Evolutionary conservation across 1,284 basidiomycete genomes (phyloP).

Genomic region (Laetiporus sulphureus): DNA sequence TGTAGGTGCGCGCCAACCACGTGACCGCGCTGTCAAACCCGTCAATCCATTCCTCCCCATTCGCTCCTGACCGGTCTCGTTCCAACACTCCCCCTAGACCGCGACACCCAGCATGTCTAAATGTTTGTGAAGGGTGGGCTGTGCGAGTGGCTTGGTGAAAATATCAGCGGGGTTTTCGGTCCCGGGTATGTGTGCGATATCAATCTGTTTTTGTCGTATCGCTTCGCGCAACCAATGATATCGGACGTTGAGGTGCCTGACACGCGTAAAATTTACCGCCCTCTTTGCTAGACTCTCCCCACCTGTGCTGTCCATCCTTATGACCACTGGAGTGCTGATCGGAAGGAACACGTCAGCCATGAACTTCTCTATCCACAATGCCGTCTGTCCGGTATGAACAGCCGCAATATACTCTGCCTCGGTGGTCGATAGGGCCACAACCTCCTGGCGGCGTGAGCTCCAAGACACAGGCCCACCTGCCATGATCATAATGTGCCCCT

Average conservation of each 20-base stretch:
- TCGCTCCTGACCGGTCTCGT: too few relatives aligned
- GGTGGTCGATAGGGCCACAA: constrained; percentile 15
- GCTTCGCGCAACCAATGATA: background rate
- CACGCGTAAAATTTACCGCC: background rate
- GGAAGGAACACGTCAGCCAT: background rate
- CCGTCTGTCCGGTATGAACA: constrained; percentile 14
- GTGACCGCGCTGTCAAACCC: too few relatives aligned
- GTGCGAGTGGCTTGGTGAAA: background rate
- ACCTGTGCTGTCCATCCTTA: background rate
- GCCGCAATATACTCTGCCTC: constrained; percentile 30
- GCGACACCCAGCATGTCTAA: background rate
- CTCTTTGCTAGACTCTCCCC: background rate
- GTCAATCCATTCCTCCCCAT: too few relatives aligned
- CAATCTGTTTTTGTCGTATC: background rate
- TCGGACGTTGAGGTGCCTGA: background rate
- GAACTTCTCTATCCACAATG: constrained; percentile 14
- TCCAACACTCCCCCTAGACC: background rate
- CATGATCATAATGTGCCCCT: constrained; percentile 27
- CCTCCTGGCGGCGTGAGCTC: constrained; percentile 28
- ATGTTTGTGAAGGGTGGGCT: background rate
- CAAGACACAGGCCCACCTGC: constrained; percentile 27
- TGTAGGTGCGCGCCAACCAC: too few relatives aligned
- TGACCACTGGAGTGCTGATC: too few relatives aligned
- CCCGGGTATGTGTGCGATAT: background rate
- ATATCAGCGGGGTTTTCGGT: background rate